phyloP scores from a whole-genome alignment of 495 filamentous ascomycete species.

The Xylaria venustula region DNA sequence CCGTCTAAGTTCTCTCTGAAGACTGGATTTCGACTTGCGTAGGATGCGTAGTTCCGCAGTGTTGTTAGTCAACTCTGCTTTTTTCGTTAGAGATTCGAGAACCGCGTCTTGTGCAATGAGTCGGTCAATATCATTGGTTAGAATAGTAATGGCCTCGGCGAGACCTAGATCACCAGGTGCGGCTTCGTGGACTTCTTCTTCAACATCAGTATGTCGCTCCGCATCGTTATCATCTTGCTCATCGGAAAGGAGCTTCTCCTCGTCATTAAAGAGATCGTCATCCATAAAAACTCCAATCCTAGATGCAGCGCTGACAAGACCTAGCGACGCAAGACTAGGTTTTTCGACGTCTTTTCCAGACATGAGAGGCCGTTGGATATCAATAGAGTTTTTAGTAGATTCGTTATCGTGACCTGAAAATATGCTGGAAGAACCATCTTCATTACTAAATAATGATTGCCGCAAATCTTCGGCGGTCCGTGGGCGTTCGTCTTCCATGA shows the following conservation, averaged over 20 bases:
- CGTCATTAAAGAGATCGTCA: constrained; percentile 90
- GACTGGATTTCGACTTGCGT: constrained; percentile 87
- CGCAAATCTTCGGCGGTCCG: constrained; percentile 64
- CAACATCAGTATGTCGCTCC: constrained; percentile 57
- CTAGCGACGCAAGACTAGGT: constrained; percentile 86
- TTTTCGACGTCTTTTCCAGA: constrained; percentile 58
- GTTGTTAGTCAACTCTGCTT: constrained; percentile 97
- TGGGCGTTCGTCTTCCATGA: constrained; percentile 69
- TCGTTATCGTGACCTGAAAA: constrained; percentile 47
- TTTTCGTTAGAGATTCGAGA: constrained; percentile 84
- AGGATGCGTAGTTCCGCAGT: constrained; percentile 88
- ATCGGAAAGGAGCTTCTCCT: constrained; percentile 81
- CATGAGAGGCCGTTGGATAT: constrained; percentile 38
- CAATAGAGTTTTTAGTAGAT: constrained; percentile 54
- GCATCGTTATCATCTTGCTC: constrained; percentile 74
- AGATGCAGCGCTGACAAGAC: constrained; percentile 76
- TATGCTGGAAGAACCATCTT: constrained; percentile 50
- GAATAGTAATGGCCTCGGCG: constrained; percentile 82
- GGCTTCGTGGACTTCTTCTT: constrained; percentile 90
- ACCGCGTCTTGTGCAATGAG: constrained; percentile 85
- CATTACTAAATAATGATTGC: constrained; percentile 53
- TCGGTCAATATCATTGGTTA: constrained; percentile 87
- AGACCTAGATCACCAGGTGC: constrained; percentile 93
- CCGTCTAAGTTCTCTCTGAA: constrained; percentile 85
- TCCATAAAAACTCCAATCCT: constrained; percentile 87